Base-by-base conservation (phyloP, 2,329 filamentous ascomycete species). In the Claviceps sp. region DNA sequence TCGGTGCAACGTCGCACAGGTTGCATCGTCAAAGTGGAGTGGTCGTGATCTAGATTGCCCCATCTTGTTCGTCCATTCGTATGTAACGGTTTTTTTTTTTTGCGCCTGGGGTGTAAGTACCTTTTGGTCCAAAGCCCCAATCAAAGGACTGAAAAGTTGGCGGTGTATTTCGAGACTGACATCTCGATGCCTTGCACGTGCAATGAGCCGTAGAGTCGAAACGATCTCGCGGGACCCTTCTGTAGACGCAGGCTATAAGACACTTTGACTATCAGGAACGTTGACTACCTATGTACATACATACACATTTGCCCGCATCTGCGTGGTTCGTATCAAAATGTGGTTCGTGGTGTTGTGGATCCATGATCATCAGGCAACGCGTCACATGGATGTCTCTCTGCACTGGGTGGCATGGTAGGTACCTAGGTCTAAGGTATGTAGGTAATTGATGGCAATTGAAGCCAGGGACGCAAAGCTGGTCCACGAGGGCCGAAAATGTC, bases 1-100 rank as follows among this genome's bases (percentile, higher is more conserved):
- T 54, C 50, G 49, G 52, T 54, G 16, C 40, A 14, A 55, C 48
- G 48, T 46, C 30, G 30, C 40, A 51, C 46, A 18, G n/a, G 46
- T 45, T 46, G 51, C 40, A 36, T 46, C 51, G 24, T 40, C 38
- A 22, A 36, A 18, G 52, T 48, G 48, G 49, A 22, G 22, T 22
- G 43, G 48, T 26, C 16, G 16, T 38, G 44, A 42, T 52, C 43
- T 38, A 47, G 53, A 41, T 51, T 44, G 50, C 14, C 47, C 30
- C 42, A 44, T 53, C 47, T 41, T 47, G 37, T 52, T 50, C 42
- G 49, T 50, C 43, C 49, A 44, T 49, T 43, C 24, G 41, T 18
- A 18, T 18, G 18, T 18, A 40, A 26, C 14, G 20, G 20, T 46
- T 34, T 4, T 34, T 46, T 30, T 46, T 18, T 18, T 18, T 46